Percentiles rank a stretch among this genome's conserved stretches.
These are phyloP conservation scores for Bolboschoenoplectus hybrid DNA, from an alignment of 202 grass and related monocot genomes.

Conservation along the genomic window DNA sequence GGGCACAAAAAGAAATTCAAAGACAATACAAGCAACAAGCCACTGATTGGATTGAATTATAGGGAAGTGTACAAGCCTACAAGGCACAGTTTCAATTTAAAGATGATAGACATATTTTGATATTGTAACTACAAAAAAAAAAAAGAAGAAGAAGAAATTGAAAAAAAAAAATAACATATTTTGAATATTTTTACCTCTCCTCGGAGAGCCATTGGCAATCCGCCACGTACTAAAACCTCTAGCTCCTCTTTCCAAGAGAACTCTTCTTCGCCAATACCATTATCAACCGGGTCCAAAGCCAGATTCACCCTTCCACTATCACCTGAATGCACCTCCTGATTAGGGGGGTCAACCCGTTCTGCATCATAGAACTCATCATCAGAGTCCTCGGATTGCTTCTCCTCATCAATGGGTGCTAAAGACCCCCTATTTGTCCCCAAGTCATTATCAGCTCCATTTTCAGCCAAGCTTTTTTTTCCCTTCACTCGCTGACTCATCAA, in stretches of 20 bases:
- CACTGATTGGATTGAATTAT: slow-evolving; percentile 21
- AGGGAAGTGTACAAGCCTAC: background rate
- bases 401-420: slow-evolving; percentile 52
- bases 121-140: slow-evolving; percentile 11
- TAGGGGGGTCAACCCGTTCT: slow-evolving; percentile 71
- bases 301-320: slow-evolving; percentile 56
- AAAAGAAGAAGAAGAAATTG: slow-evolving; percentile 7
- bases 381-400: slow-evolving; percentile 65
- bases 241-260: slow-evolving; percentile 92
- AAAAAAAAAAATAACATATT: background rate
- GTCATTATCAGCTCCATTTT: slow-evolving; percentile 13
- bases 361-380: slow-evolving; percentile 97
- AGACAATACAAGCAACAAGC: slow-evolving; percentile 6
- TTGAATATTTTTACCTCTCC: slow-evolving; percentile 67
- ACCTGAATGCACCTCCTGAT: slow-evolving; percentile 60
- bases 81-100: background rate
- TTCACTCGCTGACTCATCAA: slow-evolving; percentile 82
- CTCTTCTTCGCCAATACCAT: slow-evolving; percentile 51
- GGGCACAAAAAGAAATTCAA: background rate
- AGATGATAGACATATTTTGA: background rate
- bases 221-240: slow-evolving; percentile 76
- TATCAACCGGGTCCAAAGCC: slow-evolving; percentile 37
- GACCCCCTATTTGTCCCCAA: slow-evolving; percentile 37
- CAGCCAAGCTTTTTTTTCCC: slow-evolving; percentile 47
- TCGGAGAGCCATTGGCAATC: slow-evolving; percentile 95